These are phyloP conservation scores for Lecanicillium sp. DNA, from an alignment of 2,329 filamentous ascomycete genomes.

Conservation along the genomic window DNA sequence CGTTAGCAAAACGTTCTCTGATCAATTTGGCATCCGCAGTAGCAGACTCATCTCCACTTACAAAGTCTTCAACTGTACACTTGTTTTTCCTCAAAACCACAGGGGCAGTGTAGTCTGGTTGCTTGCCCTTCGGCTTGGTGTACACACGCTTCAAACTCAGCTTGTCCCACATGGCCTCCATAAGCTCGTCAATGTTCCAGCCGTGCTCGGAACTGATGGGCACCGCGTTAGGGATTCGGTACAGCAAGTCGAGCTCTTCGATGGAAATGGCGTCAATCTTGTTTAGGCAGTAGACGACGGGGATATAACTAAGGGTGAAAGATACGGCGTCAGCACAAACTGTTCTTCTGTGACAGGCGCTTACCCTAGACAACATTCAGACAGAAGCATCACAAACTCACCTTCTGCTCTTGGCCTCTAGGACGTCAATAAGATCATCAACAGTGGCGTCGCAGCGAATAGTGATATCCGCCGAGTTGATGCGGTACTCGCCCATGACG, in stretches of 20 bases:
- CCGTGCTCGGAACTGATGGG: conserved; percentile 96
- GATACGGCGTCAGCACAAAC: neutral
- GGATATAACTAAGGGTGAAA: conserved; percentile 65
- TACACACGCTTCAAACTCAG: conserved; percentile 87
- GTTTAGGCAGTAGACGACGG: conserved; percentile 98
- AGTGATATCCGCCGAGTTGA: conserved; percentile 92
- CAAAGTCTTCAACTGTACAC: conserved; percentile 94
- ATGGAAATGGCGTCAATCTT: conserved; percentile 99
- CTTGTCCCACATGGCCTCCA: conserved; percentile 99
- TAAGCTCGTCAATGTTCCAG: conserved; percentile 95
- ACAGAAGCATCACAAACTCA: conserved; percentile 12
- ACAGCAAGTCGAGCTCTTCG: conserved; percentile 91
- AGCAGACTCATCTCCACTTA: too few relatives aligned
- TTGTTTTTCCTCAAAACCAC: conserved; percentile 78
- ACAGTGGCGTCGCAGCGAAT: conserved; percentile 97
- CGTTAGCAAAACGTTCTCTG: too few relatives aligned
- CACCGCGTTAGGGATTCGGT: conserved; percentile 93
- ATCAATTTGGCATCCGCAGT: conserved; percentile 5
- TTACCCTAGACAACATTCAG: neutral
- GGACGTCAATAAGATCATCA: conserved; percentile 91
- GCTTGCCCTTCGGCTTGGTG: conserved; percentile 93
- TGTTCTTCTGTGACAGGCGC: too few relatives aligned
- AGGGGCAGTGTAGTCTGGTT: conserved; percentile 85
- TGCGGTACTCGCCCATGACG: conserved; percentile 94
- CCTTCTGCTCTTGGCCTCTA: conserved; percentile 81